Evolutionary conservation across 352 stramenopile genomes (phyloP).

Genomic region (Aphanomyces stellatus): DNA sequence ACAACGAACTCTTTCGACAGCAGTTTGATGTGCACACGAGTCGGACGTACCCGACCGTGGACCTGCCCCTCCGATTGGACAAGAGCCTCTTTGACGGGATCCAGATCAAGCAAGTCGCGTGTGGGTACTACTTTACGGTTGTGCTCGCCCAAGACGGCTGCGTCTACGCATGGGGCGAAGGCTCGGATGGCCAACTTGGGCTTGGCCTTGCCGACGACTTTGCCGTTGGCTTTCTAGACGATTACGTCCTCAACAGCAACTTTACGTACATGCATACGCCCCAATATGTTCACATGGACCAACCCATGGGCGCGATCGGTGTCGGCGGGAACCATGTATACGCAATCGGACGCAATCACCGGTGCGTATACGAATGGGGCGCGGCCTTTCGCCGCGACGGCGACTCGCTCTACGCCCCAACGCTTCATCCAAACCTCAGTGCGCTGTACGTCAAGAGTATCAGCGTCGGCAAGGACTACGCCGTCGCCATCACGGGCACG

Average conservation of each 20-base stretch:
- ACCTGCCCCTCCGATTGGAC: slow-evolving; percentile 60
- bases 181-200: slow-evolving; percentile 57
- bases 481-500: slow-evolving; percentile 39
- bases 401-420: slow-evolving; percentile 45
- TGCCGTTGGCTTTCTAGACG: slow-evolving; percentile 54
- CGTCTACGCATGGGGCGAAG: slow-evolving; percentile 21
- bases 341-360: slow-evolving; percentile 36
- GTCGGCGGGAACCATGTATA: slow-evolving; percentile 67
- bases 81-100: slow-evolving; percentile 56
- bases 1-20: slow-evolving; percentile 45
- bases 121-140: slow-evolving; percentile 20
- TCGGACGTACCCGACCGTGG: slow-evolving; percentile 51
- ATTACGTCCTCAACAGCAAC: slow-evolving; percentile 58
- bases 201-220: slow-evolving; percentile 56
- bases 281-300: slow-evolving; percentile 48
- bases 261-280: slow-evolving; percentile 69
- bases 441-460: slow-evolving; percentile 39
- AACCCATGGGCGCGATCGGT: slow-evolving; percentile 40
- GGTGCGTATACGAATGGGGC: slow-evolving; percentile 58
- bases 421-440: slow-evolving; percentile 38
- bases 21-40: slow-evolving; percentile 63
- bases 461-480: slow-evolving; percentile 46
- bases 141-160: slow-evolving; percentile 12
- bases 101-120: slow-evolving; percentile 24
- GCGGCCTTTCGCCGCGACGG: slow-evolving; percentile 45